Evolutionary conservation across 2,329 filamentous ascomycete species (phyloP).

Genomic region (Raffaelea ambrosiae): DNA sequence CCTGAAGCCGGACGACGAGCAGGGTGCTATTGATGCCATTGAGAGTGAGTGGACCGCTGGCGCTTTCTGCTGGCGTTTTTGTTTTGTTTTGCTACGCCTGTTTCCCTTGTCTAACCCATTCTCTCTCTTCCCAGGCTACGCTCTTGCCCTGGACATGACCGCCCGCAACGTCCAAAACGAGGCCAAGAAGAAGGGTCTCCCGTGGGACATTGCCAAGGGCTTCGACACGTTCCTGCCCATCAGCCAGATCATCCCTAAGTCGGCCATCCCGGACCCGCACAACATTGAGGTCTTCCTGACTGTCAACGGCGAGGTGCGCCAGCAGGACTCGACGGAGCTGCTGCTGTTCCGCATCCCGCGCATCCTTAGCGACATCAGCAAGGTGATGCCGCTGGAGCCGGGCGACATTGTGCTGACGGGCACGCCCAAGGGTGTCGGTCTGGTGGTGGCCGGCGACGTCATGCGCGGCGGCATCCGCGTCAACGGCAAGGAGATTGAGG

Average conservation of each 20-base stretch:
- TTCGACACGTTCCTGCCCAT: slow-evolving; percentile 97
- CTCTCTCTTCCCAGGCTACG: slow-evolving; percentile 52
- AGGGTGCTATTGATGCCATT: slow-evolving; percentile 74
- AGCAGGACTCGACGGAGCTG: slow-evolving; percentile 82
- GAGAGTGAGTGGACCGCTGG: slow-evolving; percentile 44
- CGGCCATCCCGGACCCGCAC: slow-evolving; percentile 76
- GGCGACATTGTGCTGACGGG: slow-evolving; percentile 95
- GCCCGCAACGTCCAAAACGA: slow-evolving; percentile 92
- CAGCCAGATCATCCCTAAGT: slow-evolving; percentile 71
- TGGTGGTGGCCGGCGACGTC: slow-evolving; percentile 75
- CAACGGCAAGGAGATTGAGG: slow-evolving; percentile 71
- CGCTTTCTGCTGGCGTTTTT: too few relatives aligned
- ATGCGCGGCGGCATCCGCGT: slow-evolving; percentile 79
- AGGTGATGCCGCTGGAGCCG: slow-evolving; percentile 86
- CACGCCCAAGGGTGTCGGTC: slow-evolving; percentile 90
- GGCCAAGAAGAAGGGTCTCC: slow-evolving; percentile 92
- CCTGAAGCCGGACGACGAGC: slow-evolving; percentile 62
- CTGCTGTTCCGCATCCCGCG: slow-evolving; percentile 91
- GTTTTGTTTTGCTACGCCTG: neutral
- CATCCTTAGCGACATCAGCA: slow-evolving; percentile 82
- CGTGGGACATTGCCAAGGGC: slow-evolving; percentile 93
- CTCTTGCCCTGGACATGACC: slow-evolving; percentile 94
- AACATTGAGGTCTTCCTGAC: slow-evolving; percentile 77
- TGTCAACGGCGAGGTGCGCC: slow-evolving; percentile 70
- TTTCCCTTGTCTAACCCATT: neutral